These are phyloP conservation scores for Letharia columbiana DNA, from an alignment of 495 filamentous ascomycete genomes.

Conservation along the genomic window DNA sequence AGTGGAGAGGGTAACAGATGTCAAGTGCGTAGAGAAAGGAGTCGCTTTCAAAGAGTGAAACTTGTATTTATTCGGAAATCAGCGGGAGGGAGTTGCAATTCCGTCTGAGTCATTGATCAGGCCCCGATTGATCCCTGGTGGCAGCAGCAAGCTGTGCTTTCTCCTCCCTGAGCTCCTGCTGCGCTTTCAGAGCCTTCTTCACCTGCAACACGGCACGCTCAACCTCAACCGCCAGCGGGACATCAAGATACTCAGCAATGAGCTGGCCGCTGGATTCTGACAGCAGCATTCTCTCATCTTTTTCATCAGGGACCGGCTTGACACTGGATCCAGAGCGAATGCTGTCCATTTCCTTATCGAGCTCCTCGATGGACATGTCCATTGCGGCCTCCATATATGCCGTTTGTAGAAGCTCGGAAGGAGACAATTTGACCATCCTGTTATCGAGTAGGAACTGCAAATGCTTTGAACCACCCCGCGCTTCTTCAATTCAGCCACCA, in stretches of 20 bases:
- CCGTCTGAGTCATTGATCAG: constrained; percentile 14
- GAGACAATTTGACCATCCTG: constrained; percentile 52
- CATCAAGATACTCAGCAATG: constrained; percentile 60
- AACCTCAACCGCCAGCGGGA: constrained; percentile 80
- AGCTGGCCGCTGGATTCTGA: constrained; percentile 50
- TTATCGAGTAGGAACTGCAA: constrained; percentile 70
- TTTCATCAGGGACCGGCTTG: constrained; percentile 4
- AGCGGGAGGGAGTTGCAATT: neutral
- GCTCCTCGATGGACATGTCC: constrained; percentile 28
- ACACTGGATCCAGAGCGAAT: neutral
- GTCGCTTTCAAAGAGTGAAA: neutral
- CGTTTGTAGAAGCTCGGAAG: constrained; percentile 58
- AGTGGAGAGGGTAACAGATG: neutral
- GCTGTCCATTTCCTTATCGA: constrained; percentile 12
- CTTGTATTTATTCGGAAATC: neutral
- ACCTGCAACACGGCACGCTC: constrained; percentile 87
- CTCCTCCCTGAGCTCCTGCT: constrained; percentile 35
- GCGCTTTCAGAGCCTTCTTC: constrained; percentile 51
- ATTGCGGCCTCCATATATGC: constrained; percentile 48
- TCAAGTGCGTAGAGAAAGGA: neutral
- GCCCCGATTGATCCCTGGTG: constrained; percentile 5
- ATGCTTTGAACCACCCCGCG: constrained; percentile 76
- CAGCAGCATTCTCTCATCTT: constrained; percentile 50
- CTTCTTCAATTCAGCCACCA: constrained; percentile 32
- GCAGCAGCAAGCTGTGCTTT: constrained; percentile 21